Conservation (phyloP, 106 monocot species). For the Vanilla planifolia region DNA sequence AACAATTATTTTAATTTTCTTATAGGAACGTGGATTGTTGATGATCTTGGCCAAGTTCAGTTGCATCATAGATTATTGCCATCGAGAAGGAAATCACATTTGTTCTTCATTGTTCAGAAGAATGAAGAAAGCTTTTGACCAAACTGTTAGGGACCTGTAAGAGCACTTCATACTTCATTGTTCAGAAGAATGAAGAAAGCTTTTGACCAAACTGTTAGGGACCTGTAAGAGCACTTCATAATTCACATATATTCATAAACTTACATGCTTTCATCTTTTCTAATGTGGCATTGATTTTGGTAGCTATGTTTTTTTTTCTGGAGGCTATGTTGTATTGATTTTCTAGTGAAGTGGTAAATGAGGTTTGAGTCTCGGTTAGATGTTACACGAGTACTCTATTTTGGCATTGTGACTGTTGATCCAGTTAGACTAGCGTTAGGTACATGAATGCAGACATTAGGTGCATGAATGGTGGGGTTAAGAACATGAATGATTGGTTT, state of each 20-base stretch:
- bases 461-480: too few relatives aligned
- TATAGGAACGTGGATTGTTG: background rate
- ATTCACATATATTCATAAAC: background rate
- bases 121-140: slow-evolving; percentile 97
- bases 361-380: too few relatives aligned
- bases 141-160: slow-evolving; percentile 93
- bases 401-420: too few relatives aligned
- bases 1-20: background rate
- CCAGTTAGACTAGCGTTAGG: too few relatives aligned
- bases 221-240: slow-evolving; percentile 48
- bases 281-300: background rate
- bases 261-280: background rate
- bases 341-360: too few relatives aligned
- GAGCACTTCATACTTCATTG: background rate
- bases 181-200: slow-evolving; percentile 80
- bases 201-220: slow-evolving; percentile 90
- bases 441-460: too few relatives aligned
- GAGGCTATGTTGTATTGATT: too few relatives aligned
- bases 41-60: background rate
- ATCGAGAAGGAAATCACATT: too few relatives aligned
- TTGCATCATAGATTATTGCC: too few relatives aligned
- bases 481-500: too few relatives aligned
- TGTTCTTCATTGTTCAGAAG: background rate
- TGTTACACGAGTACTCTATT: too few relatives aligned
- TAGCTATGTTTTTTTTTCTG: too few relatives aligned